phyloP scores from a whole-genome alignment of 352 stramenopile genomes.

The Elongisporangium prolatum region DNA sequence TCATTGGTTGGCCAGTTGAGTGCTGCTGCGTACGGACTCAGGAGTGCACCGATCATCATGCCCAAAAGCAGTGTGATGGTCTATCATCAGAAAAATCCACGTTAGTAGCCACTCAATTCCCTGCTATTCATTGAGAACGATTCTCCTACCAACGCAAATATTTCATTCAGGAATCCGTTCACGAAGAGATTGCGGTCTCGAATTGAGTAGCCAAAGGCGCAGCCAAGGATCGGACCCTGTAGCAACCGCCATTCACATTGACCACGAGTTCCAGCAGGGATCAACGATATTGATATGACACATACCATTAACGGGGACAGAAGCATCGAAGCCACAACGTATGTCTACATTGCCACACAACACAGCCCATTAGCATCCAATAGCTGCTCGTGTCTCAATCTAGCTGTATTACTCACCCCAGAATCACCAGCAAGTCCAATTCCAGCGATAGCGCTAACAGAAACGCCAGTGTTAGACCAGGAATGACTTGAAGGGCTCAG shows the following conservation, averaged over 20 bases:
- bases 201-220: conserved; percentile 76
- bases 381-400: not conserved
- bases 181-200: conserved; percentile 79
- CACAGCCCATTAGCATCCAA: not conserved
- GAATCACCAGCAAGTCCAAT: conserved; percentile 80
- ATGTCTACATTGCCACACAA: conserved; percentile 37
- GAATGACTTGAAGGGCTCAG: not conserved
- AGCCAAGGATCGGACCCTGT: conserved; percentile 78
- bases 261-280: not conserved
- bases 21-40: conserved; percentile 72
- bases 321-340: conserved; percentile 87
- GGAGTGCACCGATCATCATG: conserved; percentile 72
- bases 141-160: conserved; percentile 60
- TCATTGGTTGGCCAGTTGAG: conserved; percentile 82
- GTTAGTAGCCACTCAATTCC: not conserved
- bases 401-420: conserved; percentile 19
- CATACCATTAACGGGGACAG: conserved; percentile 82
- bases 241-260: not conserved
- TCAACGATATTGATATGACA: not conserved
- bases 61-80: conserved; percentile 73
- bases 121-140: not conserved
- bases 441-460: conserved; percentile 59
- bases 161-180: conserved; percentile 77
- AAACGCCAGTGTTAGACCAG: not conserved
- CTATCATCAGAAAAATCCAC: conserved; percentile 14